phyloP scores from a whole-genome alignment of 371 early-diverging fungal genomes.

The Syncephalis plumigaleata region DNA sequence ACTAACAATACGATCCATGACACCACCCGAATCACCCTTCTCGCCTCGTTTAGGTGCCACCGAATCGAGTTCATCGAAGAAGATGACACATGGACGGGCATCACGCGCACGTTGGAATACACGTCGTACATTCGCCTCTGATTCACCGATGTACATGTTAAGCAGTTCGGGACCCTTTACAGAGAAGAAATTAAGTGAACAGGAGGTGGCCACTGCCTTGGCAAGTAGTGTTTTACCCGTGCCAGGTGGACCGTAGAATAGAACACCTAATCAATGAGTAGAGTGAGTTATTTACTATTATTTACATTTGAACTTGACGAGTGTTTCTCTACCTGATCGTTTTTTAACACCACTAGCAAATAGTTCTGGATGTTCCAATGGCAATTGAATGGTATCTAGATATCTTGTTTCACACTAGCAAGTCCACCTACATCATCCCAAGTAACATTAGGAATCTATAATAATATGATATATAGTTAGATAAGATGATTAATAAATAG shows the following conservation, averaged over 20 bases:
- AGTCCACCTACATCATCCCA: constrained; percentile 99
- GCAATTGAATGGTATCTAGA: constrained; percentile 97
- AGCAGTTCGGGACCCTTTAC: constrained; percentile 98
- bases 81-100: constrained; percentile 97
- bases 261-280: constrained; percentile 75
- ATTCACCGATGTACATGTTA: constrained; percentile 93
- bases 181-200: constrained; percentile 93
- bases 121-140: constrained; percentile 90
- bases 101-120: constrained; percentile 97
- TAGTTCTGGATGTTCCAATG: constrained; percentile 91
- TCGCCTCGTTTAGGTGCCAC: constrained; percentile 95
- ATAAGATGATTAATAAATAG: constrained; percentile 9
- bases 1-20: constrained; percentile 95
- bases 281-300: no score
- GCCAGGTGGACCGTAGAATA: constrained; percentile 97
- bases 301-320: no score
- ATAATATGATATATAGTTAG: no score
- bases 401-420: constrained; percentile 90
- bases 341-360: constrained; percentile 96
- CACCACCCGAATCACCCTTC: constrained; percentile 94
- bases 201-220: constrained; percentile 98
- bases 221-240: constrained; percentile 99
- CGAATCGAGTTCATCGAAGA: constrained; percentile 99
- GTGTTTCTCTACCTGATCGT: constrained; percentile 90
- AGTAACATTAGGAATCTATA: constrained; percentile 76